A percentile compares a stretch with the other conserved stretches of the same genome.
Evolutionary conservation across 2,329 filamentous ascomycete genomes (phyloP).

Genomic region (Curvularia sp.): DNA sequence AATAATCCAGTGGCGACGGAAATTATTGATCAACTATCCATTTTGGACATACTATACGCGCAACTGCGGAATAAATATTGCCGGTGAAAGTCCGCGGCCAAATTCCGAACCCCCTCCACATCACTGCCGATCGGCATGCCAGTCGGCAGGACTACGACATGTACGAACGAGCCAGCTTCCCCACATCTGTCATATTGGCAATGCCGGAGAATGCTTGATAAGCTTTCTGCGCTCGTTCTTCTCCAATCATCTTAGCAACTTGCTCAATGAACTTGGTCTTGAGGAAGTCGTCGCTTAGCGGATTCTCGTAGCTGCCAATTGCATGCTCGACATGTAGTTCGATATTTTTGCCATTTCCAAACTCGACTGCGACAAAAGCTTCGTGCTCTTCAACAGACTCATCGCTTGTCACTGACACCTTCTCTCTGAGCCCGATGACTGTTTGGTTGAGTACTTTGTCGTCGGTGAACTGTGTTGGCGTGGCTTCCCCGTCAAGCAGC

Average conservation of each 20-base stretch:
- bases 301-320: slow-evolving; percentile 58
- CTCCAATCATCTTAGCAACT: slow-evolving; percentile 52
- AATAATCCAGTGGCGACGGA: background rate
- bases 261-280: slow-evolving; percentile 61
- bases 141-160: background rate
- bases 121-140: background rate
- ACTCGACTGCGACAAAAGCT: slow-evolving; percentile 48
- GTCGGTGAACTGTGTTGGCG: slow-evolving; percentile 60
- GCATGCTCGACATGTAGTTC: slow-evolving; percentile 59
- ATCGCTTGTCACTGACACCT: slow-evolving; percentile 55
- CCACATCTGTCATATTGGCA: slow-evolving; percentile 19
- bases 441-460: slow-evolving; percentile 52
- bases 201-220: slow-evolving; percentile 20
- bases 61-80: background rate
- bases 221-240: slow-evolving; percentile 44
- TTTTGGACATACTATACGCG: background rate
- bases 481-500: slow-evolving; percentile 59
- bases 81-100: background rate
- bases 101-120: background rate
- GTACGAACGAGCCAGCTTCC: background rate
- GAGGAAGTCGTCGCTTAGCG: slow-evolving; percentile 56
- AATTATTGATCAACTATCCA: background rate
- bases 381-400: slow-evolving; percentile 53
- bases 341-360: slow-evolving; percentile 49
- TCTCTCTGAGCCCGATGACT: slow-evolving; percentile 55